Conservation (phyloP, 2,329 filamentous ascomycete species). For the Pseudogymnoascus sp. region DNA sequence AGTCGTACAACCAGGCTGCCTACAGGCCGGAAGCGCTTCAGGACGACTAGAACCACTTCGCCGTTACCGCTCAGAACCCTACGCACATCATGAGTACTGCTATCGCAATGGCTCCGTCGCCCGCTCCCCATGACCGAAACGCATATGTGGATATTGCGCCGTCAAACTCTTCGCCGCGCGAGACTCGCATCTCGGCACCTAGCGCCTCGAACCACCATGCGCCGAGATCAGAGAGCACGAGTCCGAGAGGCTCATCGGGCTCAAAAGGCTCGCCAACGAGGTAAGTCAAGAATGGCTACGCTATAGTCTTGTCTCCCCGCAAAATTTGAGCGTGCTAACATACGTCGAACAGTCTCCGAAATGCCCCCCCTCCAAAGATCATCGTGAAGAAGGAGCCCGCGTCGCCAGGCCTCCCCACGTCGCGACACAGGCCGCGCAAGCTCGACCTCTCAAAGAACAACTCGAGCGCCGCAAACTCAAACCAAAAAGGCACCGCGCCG, state of each 20-base stretch:
- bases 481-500: constrained; percentile 62
- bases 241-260: constrained; percentile 40
- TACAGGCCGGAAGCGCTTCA: not conserved
- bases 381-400: constrained; percentile 95
- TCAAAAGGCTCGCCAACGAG: constrained; percentile 53
- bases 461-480: constrained; percentile 41
- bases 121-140: constrained; percentile 59
- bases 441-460: constrained; percentile 68
- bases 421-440: constrained; percentile 67
- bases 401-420: constrained; percentile 70
- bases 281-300: constrained; percentile 39
- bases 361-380: constrained; percentile 67
- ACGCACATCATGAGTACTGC: constrained; percentile 54
- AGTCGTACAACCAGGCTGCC: not conserved
- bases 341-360: constrained; percentile 39
- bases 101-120: constrained; percentile 62
- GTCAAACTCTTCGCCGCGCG: constrained; percentile 21
- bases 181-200: constrained; percentile 27
- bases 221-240: constrained; percentile 47
- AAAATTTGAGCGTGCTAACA: constrained; percentile 13
- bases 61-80: constrained; percentile 3
- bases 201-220: constrained; percentile 38
- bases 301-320: constrained; percentile 8
- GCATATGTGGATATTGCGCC: constrained; percentile 46
- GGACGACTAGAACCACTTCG: not conserved